Evolutionary conservation across 495 filamentous ascomycete species (phyloP).

Genomic region (Chaetomium cochliodes): DNA sequence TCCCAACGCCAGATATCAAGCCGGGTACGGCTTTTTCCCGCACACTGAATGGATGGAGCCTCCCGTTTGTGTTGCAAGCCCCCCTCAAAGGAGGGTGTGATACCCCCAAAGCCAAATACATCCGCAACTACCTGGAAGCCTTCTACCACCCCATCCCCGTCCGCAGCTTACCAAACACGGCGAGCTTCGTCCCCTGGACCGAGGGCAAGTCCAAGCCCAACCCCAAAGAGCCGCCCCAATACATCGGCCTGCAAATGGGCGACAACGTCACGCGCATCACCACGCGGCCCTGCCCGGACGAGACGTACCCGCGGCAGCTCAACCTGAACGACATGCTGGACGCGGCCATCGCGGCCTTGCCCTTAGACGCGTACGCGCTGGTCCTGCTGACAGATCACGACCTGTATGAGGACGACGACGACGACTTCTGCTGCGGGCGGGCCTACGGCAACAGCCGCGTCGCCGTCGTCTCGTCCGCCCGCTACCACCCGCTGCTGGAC

Average conservation of each 20-base stretch:
- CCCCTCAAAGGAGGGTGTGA: background rate
- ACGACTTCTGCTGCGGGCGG: constrained; percentile 65
- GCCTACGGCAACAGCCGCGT: constrained; percentile 65
- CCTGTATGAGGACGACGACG: constrained; percentile 65
- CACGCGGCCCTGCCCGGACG: constrained; percentile 50
- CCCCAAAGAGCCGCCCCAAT: constrained; percentile 17
- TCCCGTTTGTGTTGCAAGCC: constrained; percentile 23
- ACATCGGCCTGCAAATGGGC: constrained; percentile 47
- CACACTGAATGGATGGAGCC: constrained; percentile 43
- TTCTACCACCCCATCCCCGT: constrained; percentile 63
- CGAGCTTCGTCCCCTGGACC: constrained; percentile 53
- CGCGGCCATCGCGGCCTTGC: constrained; percentile 54
- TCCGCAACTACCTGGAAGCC: constrained; percentile 54
- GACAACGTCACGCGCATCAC: constrained; percentile 52
- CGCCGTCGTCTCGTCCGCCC: constrained; percentile 56
- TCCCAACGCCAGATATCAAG: constrained; percentile 41
- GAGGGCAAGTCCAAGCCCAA: background rate
- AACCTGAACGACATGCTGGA: constrained; percentile 66
- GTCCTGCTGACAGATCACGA: constrained; percentile 60
- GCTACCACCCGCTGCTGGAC: constrained; percentile 60
- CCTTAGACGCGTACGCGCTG: constrained; percentile 59
- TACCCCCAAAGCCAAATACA: constrained; percentile 35
- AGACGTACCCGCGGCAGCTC: constrained; percentile 52
- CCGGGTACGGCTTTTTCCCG: constrained; percentile 26
- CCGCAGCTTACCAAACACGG: constrained; percentile 38